These are phyloP conservation scores for Imleria badia DNA, from an alignment of 768 basidiomycete species.

Conservation along the genomic window DNA sequence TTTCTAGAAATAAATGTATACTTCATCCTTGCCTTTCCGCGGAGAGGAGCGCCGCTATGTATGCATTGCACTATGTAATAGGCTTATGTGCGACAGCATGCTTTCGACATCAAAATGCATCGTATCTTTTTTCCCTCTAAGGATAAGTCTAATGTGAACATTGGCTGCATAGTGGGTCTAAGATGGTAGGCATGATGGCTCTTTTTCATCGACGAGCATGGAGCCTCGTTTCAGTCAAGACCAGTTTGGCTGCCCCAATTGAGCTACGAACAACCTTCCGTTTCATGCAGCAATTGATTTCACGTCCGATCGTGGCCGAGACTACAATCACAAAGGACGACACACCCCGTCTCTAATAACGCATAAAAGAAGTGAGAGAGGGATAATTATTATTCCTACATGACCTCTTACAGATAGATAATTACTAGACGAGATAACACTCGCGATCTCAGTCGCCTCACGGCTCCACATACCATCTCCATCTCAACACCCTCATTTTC, in stretches of 20 bases:
- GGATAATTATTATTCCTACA: constrained; percentile 9
- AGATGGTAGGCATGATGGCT: no score
- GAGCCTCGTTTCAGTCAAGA: no score
- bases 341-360: no score
- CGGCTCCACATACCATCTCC: constrained; percentile 22
- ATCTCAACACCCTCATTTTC: constrained; percentile 27
- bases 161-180: neutral
- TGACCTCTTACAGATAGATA: constrained; percentile 14
- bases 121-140: neutral
- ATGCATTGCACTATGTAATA: constrained; percentile 30
- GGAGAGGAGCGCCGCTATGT: constrained; percentile 8
- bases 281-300: no score
- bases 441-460: neutral
- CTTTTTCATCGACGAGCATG: no score
- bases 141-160: neutral
- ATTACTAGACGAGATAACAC: constrained; percentile 10
- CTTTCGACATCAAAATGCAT: constrained; percentile 25
- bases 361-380: neutral
- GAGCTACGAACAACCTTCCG: no score
- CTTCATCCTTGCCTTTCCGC: neutral
- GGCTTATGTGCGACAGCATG: constrained; percentile 25
- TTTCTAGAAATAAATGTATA: constrained; percentile 27
- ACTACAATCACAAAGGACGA: no score
- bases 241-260: no score
- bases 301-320: no score